Evolutionary conservation across 169 alveolate genomes (phyloP), one percentile per base, ranked within the genome.

Genomic region (Cyclospora cayetanensis): DNA sequence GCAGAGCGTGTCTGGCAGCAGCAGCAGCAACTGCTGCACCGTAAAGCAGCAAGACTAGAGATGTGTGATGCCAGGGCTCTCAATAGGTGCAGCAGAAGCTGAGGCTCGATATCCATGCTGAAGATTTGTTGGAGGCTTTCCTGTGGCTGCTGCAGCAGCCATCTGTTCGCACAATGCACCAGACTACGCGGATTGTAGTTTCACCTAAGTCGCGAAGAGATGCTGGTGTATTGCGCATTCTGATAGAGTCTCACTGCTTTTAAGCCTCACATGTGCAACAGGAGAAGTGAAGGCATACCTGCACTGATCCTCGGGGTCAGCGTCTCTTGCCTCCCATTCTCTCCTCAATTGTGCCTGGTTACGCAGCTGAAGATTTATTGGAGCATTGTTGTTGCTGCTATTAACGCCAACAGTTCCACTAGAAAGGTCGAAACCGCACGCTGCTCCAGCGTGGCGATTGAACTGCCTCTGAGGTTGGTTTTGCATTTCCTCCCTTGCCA

Each of bases 111-210:
- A 9, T 66, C 80, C 0, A 66, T 43, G 46, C 31, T 29, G 41
- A 66, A 66, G 80, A 66, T 5, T 18, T 43, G 80, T 31, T 66
- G 80, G 22, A 66, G 43, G 0, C 80, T 29, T 66, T 66, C 80
- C 46, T 66, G 80, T 31, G 80, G 80, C 80, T 66, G 80, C 80
- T 66, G 27, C 34, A 66, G 39, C 80, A 66, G 80, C 80, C 80
- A 66, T 7, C 80, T 66, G 80, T 34, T 18, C 80, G 34, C n/a
- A 66, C 34, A 66, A 39, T 4, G 12, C 80, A 27, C 11, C 11
- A 27, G 9, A 27, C 39, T 9, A 4, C 25, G 34, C 15, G 34
- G 43, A 66, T 31, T 66, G 80, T 27, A n/a, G n/a, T n/a, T n/a
- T n/a, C n/a, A n/a, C n/a, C n/a, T n/a, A n/a, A n/a, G n/a, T n/a